Percentiles rank a stretch among this genome's conserved stretches.
Evolutionary conservation across 805 yeast genomes (phyloP).

Genomic region (Torulaspora franciscae): DNA sequence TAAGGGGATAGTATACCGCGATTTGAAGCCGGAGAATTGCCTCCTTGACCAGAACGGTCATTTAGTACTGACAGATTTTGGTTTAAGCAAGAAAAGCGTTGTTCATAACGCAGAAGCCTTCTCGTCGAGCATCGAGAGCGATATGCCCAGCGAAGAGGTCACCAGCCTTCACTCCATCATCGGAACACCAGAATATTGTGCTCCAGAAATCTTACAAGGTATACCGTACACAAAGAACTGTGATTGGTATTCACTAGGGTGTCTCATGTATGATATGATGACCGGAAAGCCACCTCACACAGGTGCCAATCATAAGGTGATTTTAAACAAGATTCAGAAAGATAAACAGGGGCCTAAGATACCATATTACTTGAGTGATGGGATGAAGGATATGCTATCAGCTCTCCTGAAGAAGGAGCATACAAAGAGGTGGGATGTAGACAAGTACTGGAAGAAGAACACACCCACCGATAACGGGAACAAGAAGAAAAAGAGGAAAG

Average conservation of each 20-base stretch:
- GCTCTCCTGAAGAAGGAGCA: conserved; percentile 68
- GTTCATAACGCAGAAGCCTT: conserved; percentile 4
- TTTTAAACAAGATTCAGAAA: conserved; percentile 67
- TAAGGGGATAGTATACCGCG: conserved; percentile 81
- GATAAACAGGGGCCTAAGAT: conserved; percentile 51
- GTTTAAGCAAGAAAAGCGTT: conserved; percentile 50
- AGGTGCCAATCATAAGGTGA: conserved; percentile 70
- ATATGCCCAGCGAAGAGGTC: conserved; percentile 29
- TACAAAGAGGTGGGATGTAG: conserved; percentile 57
- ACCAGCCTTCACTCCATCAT: conserved; percentile 38
- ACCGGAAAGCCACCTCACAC: conserved; percentile 88
- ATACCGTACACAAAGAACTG: conserved; percentile 71
- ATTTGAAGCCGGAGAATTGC: conserved; percentile 86
- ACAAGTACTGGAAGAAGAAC: conserved; percentile 46
- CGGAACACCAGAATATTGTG: conserved; percentile 53
- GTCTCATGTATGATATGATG: conserved; percentile 71
- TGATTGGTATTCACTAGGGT: conserved; percentile 92
- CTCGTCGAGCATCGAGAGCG: conserved; percentile 10
- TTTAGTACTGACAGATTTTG: conserved; percentile 75
- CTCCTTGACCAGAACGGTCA: conserved; percentile 73
- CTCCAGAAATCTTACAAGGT: conserved; percentile 82
- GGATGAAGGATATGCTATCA: conserved; percentile 69
- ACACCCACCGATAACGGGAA: conserved; percentile 5
- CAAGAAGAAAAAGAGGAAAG: conserved; percentile 28
- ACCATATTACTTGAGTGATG: conserved; percentile 73